Percentiles rank a stretch among this genome's conserved stretches.
phyloP scores from a whole-genome alignment of 441 rosid genomes.

The Gossypium laxum region DNA sequence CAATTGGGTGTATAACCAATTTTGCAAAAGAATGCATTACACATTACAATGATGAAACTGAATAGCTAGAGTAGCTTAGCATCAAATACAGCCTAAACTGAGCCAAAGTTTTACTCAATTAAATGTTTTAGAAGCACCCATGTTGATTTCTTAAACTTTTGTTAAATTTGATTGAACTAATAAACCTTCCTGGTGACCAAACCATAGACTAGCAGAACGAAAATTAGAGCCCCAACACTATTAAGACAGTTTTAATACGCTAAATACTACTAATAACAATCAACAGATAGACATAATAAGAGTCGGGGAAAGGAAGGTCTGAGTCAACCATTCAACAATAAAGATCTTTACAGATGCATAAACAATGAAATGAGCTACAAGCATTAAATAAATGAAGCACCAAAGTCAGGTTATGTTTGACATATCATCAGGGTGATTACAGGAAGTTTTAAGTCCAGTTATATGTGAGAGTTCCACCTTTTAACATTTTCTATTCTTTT shows the following conservation, averaged over 20 bases:
- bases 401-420: background rate
- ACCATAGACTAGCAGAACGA: background rate
- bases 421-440: background rate
- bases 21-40: background rate
- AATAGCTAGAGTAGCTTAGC: background rate
- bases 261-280: background rate
- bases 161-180: background rate
- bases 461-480: background rate
- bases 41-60: background rate
- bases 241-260: background rate
- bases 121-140: slow-evolving; percentile 6
- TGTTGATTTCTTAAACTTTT: background rate
- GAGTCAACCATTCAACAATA: background rate
- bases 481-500: background rate
- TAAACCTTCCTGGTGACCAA: background rate
- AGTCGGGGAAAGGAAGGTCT: background rate
- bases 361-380: background rate
- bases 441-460: background rate
- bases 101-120: background rate
- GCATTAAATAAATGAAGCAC: background rate
- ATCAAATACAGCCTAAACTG: background rate
- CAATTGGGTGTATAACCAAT: background rate
- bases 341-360: background rate
- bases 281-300: background rate
- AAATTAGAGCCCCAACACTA: background rate